A percentile compares a stretch with the other conserved stretches of the same genome.
Evolutionary conservation across 2,329 filamentous ascomycete species (phyloP).

Genomic region (Paramyrothecium sp.): DNA sequence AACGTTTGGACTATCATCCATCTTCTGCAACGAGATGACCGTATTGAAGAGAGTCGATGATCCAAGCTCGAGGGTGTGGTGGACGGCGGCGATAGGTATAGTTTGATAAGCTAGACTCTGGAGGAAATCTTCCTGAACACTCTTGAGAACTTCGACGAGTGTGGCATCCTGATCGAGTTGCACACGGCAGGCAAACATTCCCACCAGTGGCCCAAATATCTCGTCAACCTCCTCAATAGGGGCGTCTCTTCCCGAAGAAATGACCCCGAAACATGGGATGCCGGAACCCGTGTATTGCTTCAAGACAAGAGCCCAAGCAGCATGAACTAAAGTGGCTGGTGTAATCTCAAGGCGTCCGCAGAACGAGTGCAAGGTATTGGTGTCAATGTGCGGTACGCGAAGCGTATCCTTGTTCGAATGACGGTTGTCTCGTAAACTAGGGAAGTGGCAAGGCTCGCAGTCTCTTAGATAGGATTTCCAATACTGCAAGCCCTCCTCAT

Average conservation of each 20-base stretch:
- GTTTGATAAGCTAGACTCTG: constrained; percentile 32
- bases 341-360: neutral
- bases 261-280: constrained; percentile 53
- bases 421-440: no score
- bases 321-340: neutral
- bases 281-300: constrained; percentile 42
- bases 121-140: constrained; percentile 25
- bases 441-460: no score
- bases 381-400: no score
- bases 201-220: constrained; percentile 51
- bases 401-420: no score
- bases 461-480: no score
- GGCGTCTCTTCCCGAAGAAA: constrained; percentile 51
- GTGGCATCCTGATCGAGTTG: no score
- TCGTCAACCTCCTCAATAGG: constrained; percentile 45
- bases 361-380: neutral
- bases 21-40: constrained; percentile 27
- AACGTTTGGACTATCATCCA: neutral
- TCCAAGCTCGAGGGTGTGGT: constrained; percentile 25
- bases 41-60: constrained; percentile 26
- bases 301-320: constrained; percentile 49
- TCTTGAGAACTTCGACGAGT: constrained; percentile 43
- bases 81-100: constrained; percentile 46
- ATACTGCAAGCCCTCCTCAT: no score
- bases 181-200: constrained; percentile 52